Conservation (phyloP, 1,284 basidiomycete species). For the Inonotus hispidus region DNA sequence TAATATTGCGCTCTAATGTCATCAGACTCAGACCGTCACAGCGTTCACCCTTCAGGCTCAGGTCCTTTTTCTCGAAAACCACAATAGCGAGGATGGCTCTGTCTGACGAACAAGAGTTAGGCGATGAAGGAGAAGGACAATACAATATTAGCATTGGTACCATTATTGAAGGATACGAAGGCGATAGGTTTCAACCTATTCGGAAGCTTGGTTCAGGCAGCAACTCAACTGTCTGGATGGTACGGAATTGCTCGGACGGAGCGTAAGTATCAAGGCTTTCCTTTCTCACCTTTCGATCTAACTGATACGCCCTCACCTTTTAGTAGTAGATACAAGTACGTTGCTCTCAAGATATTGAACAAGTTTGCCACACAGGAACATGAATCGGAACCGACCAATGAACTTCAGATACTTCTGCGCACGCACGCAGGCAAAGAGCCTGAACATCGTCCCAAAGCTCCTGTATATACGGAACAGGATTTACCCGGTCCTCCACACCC, state of each 20-base stretch:
- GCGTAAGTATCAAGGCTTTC: not conserved
- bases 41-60: too few species aligned
- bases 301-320: not conserved
- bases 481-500: not conserved
- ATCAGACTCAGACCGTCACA: too few species aligned
- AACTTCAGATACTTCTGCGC: not conserved
- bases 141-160: not conserved
- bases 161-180: not conserved
- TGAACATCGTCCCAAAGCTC: not conserved
- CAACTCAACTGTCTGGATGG: not conserved
- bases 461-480: not conserved
- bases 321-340: not conserved
- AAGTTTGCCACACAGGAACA: not conserved
- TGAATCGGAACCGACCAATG: not conserved
- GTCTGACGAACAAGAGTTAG: not conserved
- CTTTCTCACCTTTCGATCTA: not conserved
- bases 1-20: too few species aligned
- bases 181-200: not conserved
- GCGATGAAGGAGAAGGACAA: not conserved
- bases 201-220: not conserved
- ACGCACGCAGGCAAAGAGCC: not conserved
- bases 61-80: not conserved
- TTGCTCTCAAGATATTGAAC: not conserved
- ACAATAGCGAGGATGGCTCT: not conserved
- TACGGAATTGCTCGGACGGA: not conserved